A percentile compares a stretch with the other conserved stretches of the same genome.
These are phyloP conservation scores for Chaetothyriales sp. DNA, from an alignment of 2,329 filamentous ascomycete species.

Conservation along the genomic window DNA sequence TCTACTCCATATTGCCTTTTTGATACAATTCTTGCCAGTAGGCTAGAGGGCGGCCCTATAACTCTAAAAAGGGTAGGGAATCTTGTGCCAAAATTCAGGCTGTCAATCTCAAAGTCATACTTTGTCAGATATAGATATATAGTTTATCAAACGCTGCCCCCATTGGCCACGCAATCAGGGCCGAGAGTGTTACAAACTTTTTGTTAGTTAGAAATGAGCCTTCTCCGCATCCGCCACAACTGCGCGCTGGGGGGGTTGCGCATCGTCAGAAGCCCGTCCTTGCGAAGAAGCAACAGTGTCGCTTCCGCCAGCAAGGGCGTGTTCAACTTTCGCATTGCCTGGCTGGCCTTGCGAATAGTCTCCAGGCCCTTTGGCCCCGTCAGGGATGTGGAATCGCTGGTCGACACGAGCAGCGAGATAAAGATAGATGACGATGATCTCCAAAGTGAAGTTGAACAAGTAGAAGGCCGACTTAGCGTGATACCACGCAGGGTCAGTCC, in stretches of 20 bases:
- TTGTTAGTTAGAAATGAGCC: neutral
- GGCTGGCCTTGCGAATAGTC: slow-evolving; percentile 22
- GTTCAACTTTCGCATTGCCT: neutral
- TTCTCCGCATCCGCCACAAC: neutral
- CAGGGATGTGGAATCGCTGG: slow-evolving; percentile 58
- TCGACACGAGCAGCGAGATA: slow-evolving; percentile 60
- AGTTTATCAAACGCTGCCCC: neutral
- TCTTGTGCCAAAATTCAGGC: too few relatives aligned
- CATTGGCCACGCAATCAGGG: too few relatives aligned
- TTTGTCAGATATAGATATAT: too few relatives aligned
- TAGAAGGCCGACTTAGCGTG: slow-evolving; percentile 63
- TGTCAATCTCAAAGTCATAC: too few relatives aligned
- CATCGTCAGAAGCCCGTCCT: slow-evolving; percentile 19
- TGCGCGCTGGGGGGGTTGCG: neutral
- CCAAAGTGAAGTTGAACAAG: slow-evolving; percentile 62
- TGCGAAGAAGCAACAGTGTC: slow-evolving; percentile 11
- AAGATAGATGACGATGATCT: slow-evolving; percentile 54
- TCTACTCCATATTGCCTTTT: too few relatives aligned
- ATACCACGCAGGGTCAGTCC: slow-evolving; percentile 51
- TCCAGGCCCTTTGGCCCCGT: slow-evolving; percentile 50
- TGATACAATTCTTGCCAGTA: too few relatives aligned
- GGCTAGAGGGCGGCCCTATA: too few relatives aligned
- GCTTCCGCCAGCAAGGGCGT: neutral
- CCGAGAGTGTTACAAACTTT: neutral
- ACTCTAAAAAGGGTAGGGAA: too few relatives aligned